These are phyloP conservation scores for Talaromyces amestolkiae DNA, from an alignment of 2,329 filamentous ascomycete species.

Conservation along the genomic window DNA sequence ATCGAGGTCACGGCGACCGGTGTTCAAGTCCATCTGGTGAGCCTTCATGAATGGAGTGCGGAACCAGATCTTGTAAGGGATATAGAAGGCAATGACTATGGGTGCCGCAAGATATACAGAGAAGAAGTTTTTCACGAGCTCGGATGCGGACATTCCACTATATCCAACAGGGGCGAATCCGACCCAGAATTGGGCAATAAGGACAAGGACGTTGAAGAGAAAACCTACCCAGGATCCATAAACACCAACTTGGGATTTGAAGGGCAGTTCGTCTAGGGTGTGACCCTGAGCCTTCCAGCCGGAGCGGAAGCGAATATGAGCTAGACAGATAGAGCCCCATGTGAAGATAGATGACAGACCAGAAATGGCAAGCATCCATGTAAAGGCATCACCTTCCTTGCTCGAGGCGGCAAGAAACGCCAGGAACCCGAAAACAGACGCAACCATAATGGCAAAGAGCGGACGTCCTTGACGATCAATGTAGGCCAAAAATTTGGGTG, in stretches of 20 bases:
- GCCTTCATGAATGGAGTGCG: conserved; percentile 65
- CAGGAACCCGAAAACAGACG: conserved; percentile 68
- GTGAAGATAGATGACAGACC: conserved; percentile 73
- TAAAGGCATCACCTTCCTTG: conserved; percentile 63
- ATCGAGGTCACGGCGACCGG: conserved; percentile 81
- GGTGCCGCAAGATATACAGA: conserved; percentile 56
- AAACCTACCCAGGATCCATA: conserved; percentile 79
- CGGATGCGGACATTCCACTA: conserved; percentile 40
- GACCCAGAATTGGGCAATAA: conserved; percentile 85
- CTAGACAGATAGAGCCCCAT: conserved; percentile 81
- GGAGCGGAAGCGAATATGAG: conserved; percentile 84
- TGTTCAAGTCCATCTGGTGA: conserved; percentile 80
- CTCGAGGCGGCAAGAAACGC: conserved; percentile 70
- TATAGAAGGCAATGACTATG: conserved; percentile 60
- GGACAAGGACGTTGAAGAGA: conserved; percentile 69
- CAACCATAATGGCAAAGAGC: conserved; percentile 67
- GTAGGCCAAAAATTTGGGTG: conserved; percentile 72
- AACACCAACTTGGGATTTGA: conserved; percentile 74
- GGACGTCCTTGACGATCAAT: conserved; percentile 80
- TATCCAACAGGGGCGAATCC: conserved; percentile 72
- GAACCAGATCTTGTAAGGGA: conserved; percentile 73
- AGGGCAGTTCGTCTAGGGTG: conserved; percentile 73
- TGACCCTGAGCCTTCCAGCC: conserved; percentile 72
- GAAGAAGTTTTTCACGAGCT: conserved; percentile 68
- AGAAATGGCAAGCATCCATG: conserved; percentile 76